Base-by-base conservation (phyloP, 176 grass and related monocot genomes). In the Aegilops umbellulata region DNA sequence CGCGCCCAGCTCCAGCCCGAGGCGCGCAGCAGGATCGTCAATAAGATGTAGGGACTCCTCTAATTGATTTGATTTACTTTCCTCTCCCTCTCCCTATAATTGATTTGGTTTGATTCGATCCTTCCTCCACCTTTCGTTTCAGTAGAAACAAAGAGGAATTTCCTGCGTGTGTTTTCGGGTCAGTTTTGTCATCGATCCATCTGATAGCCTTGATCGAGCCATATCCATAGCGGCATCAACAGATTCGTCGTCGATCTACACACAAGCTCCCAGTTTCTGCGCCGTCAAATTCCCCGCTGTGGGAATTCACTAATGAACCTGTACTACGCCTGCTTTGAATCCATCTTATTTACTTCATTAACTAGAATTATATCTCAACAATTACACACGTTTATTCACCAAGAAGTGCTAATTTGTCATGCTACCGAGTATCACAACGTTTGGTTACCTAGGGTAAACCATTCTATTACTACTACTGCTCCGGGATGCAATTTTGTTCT, bases 21-120 rank as follows among this genome's bases (percentile, higher is more conserved):
- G 69, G 90, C 94, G 16, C 94, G 97, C 55, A 84, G 19, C 76
- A 91, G 88, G 85, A 91, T 94, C 72, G 92, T 99, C 49, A 96
- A 94, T 16, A 96, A 91, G 88, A 96, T 96, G 97, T 96, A 80
- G 8, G 78, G 39, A 6, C 44, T 49, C 32, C 26, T 71, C 69
- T 6, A 19, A 20, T 80, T 12, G 31, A 31, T 76, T 76, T 44
- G 23, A 74, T 74, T 75, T 44, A 38, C 39, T 13, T 74, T 51
- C 42, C 16, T 32, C 14, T 23, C 29, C 79, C 53, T 74, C 24
- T 30, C 24, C 79, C 34, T 74, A 15, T 62, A 8, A 36, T 65
- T 76, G 11, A 17, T 19, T 80, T 22, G 47, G 17, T 27, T 15
- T 12, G 31, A 31, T 76, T 76, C 73, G 39, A 74, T 47, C 39